These are phyloP conservation scores for Lepidopterella palustris DNA, from an alignment of 495 filamentous ascomycete genomes.

Conservation along the genomic window DNA sequence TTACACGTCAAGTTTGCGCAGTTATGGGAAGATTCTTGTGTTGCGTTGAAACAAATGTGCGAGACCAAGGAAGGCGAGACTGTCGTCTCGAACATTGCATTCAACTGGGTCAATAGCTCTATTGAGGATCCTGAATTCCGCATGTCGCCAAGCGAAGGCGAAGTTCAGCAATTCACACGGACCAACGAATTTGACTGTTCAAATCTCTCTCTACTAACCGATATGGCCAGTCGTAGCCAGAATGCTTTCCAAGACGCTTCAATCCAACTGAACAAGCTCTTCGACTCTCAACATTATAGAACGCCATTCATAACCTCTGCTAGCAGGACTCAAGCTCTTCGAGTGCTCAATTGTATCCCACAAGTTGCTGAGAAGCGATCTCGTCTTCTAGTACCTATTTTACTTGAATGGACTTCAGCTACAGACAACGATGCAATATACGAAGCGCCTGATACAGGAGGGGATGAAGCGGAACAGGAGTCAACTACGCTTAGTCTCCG, in stretches of 20 bases:
- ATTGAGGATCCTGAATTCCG: constrained; percentile 6
- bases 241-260: constrained; percentile 39
- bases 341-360: constrained; percentile 67
- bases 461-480: not conserved
- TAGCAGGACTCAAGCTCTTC: constrained; percentile 64
- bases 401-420: constrained; percentile 63
- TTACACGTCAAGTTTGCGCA: constrained; percentile 76
- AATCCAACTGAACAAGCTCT: constrained; percentile 44
- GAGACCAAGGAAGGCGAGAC: constrained; percentile 65
- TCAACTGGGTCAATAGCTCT: constrained; percentile 67
- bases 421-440: constrained; percentile 36
- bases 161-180: not conserved
- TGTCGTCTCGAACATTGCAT: constrained; percentile 62
- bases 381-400: constrained; percentile 72
- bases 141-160: not conserved
- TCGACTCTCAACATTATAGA: constrained; percentile 42
- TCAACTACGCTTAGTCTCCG: not conserved
- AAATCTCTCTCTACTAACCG: constrained; percentile 54
- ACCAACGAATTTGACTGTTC: constrained; percentile 72
- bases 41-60: constrained; percentile 66
- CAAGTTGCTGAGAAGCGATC: constrained; percentile 77
- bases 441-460: constrained; percentile 26
- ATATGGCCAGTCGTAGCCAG: constrained; percentile 40
- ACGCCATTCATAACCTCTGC: constrained; percentile 25
- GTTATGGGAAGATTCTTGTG: constrained; percentile 75